Conservation (phyloP, 257 asterid species). For the Anisodus tanguticus region DNA sequence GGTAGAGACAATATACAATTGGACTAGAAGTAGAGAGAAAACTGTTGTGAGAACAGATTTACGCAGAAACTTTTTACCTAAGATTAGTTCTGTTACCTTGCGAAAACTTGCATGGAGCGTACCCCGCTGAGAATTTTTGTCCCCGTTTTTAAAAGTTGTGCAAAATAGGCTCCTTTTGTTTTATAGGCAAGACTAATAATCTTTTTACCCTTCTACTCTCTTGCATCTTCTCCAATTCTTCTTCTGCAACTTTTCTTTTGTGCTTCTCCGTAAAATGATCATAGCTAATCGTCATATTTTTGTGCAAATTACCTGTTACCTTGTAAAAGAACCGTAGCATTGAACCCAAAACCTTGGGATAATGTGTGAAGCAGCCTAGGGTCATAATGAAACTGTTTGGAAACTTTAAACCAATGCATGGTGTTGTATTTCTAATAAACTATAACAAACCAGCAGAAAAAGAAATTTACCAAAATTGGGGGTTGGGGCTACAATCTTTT, state of each 20-base stretch:
- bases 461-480: background rate
- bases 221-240: too few relatives aligned
- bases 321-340: background rate
- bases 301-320: background rate
- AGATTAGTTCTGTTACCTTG: background rate
- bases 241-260: too few relatives aligned
- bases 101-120: too few relatives aligned
- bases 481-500: background rate
- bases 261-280: too few relatives aligned
- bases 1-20: background rate
- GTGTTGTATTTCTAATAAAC: background rate
- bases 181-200: too few relatives aligned
- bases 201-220: too few relatives aligned
- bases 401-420: background rate
- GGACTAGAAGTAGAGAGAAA: conserved; percentile 8
- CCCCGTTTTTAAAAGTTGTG: too few relatives aligned
- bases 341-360: background rate
- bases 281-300: too few relatives aligned
- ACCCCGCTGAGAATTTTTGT: too few relatives aligned
- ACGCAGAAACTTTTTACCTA: background rate
- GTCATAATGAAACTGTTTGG: background rate
- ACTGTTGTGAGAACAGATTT: background rate
- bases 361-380: conserved; percentile 12
- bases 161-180: too few relatives aligned
- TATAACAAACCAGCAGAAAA: background rate